Conservation (phyloP, 352 stramenopile genomes). For the Phytopythium chamaehyphon region DNA sequence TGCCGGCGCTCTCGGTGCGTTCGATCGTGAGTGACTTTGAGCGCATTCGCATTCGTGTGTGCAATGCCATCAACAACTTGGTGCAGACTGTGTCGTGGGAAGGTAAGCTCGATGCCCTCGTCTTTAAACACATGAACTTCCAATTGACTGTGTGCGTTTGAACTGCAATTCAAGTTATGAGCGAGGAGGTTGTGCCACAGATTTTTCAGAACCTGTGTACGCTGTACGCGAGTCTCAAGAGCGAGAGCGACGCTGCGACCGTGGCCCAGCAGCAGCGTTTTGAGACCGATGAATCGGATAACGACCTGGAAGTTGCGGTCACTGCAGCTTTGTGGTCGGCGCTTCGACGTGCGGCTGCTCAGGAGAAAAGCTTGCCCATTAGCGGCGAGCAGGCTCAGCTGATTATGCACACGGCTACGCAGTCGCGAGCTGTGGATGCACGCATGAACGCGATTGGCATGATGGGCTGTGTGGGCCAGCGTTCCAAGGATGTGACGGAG, state of each 20-base stretch:
- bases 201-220: slow-evolving; percentile 78
- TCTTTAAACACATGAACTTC: too few species aligned
- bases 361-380: slow-evolving; percentile 53
- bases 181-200: slow-evolving; percentile 54
- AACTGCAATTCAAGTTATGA: slow-evolving; percentile 17
- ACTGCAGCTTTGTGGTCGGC: slow-evolving; percentile 73
- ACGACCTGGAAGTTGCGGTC: slow-evolving; percentile 64
- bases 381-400: slow-evolving; percentile 56
- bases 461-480: slow-evolving; percentile 73
- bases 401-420: slow-evolving; percentile 59
- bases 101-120: slow-evolving; percentile 12
- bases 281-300: slow-evolving; percentile 30
- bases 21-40: slow-evolving; percentile 65
- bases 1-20: slow-evolving; percentile 47
- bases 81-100: slow-evolving; percentile 58
- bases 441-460: slow-evolving; percentile 74
- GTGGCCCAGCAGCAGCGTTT: slow-evolving; percentile 19
- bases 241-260: slow-evolving; percentile 19
- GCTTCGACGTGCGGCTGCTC: slow-evolving; percentile 48
- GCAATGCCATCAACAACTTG: slow-evolving; percentile 82
- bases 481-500: slow-evolving; percentile 49
- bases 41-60: slow-evolving; percentile 76
- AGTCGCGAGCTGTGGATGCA: slow-evolving; percentile 61
- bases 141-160: not conserved
- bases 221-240: slow-evolving; percentile 64